Base-by-base conservation (phyloP, 169 alveolate species). In the Cryptosporidium muris region DNA sequence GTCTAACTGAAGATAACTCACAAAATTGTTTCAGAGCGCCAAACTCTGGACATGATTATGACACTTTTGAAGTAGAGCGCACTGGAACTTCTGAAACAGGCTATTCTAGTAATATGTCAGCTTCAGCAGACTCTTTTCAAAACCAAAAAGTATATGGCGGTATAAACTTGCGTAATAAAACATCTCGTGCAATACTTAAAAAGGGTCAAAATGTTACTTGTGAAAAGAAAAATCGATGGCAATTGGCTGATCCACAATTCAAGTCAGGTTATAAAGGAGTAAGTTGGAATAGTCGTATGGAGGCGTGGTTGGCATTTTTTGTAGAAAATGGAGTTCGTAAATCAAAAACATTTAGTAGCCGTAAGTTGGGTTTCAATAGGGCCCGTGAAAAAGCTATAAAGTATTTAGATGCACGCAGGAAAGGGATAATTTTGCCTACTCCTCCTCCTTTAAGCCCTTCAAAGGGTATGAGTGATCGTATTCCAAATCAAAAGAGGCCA, bases 361-460 rank as follows among this genome's bases (percentile, higher is more conserved):
- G 82, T 12, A 67, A 67, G 52, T 67, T 67, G n/a, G 82, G 82
- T 2, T 67, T 67, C n/a, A 67, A 67, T 53, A 67, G 82, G 16
- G 82, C 82, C 8, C 51, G 82, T 2, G 82, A 67, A 43, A 67
- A 67, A 38, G 82, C 82, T 6, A 67, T 67, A 45, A 67, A 54
- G 16, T 67, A 67, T 8, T 25, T 67, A 34, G 82, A 67, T 12
- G 82, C 82, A 36, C 65, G 82, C 5, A 67, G 82, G 36, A 67
- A 67, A 12, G 82, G 82, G 11, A 67, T 67, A 45, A 67, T 67
- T n/a, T 42, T 67, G 40, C 51, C 82, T 2, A 67, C 82, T n/a
- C 82, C 82, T 25, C 82, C 82, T n/a, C 82, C 82, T 14, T 65
- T 67, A 12, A 67, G 82, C 16, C 82, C 82, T 36, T 67, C 82